phyloP scores from a whole-genome alignment of 2,329 filamentous ascomycete genomes.

The Helotiales sp. region DNA sequence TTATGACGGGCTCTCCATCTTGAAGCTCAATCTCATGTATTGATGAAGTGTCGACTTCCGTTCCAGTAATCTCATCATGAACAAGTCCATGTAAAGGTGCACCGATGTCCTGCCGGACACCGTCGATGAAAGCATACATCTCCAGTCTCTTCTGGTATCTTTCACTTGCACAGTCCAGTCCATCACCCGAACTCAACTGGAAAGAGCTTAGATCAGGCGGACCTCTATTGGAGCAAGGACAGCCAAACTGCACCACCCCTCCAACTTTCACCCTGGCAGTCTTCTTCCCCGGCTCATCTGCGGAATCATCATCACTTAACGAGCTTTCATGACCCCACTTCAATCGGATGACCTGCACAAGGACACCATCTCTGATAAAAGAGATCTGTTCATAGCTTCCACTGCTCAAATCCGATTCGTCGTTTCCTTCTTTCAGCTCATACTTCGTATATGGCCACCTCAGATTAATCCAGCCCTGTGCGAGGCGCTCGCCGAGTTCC shows the following conservation, averaged over 20 bases:
- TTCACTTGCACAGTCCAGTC: slow-evolving; percentile 24
- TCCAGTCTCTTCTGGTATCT: slow-evolving; percentile 24
- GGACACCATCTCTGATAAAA: slow-evolving; percentile 26
- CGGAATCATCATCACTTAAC: slow-evolving; percentile 26
- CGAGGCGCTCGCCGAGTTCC: slow-evolving; percentile 26
- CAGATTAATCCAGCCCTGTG: slow-evolving; percentile 31
- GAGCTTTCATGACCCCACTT: slow-evolving; percentile 29
- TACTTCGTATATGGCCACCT: slow-evolving; percentile 34
- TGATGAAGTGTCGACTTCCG: slow-evolving; percentile 21
- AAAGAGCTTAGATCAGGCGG: slow-evolving; percentile 23
- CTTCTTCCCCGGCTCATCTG: slow-evolving; percentile 15
- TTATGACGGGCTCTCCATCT: slow-evolving; percentile 21
- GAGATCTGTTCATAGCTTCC: slow-evolving; percentile 30
- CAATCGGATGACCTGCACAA: slow-evolving; percentile 30
- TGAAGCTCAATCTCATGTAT: slow-evolving; percentile 21
- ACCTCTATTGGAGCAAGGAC: slow-evolving; percentile 30
- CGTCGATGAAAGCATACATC: slow-evolving; percentile 26
- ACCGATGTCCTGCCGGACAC: slow-evolving; percentile 7
- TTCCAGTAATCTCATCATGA: slow-evolving; percentile 16
- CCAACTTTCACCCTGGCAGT: slow-evolving; percentile 20
- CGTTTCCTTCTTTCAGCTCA: slow-evolving; percentile 20
- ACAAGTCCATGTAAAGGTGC: slow-evolving; percentile 9
- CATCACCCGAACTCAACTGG: slow-evolving; percentile 5
- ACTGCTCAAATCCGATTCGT: slow-evolving; percentile 9
- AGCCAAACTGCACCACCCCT: slow-evolving; percentile 32